Conservation (phyloP, 345 rosid genomes). For the Lumnitzera littorea region DNA sequence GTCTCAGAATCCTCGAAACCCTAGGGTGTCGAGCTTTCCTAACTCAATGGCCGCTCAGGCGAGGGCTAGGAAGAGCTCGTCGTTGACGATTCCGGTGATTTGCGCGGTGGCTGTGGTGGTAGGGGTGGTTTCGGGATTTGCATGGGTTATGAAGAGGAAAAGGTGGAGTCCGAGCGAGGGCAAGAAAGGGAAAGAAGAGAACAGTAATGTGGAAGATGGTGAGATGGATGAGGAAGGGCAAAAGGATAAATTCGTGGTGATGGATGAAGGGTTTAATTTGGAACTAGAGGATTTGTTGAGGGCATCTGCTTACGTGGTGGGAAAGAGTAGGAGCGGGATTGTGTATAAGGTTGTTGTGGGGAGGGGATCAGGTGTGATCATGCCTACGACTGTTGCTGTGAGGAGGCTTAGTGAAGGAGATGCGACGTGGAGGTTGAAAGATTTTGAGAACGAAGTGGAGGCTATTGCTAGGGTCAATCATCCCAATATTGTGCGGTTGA, state of each 20-base stretch:
- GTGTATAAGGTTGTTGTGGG: conserved; percentile 76
- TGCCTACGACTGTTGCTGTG: conserved; percentile 61
- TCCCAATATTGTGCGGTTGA: conserved; percentile 67
- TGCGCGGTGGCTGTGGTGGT: conserved; percentile 55
- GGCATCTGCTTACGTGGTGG: conserved; percentile 91
- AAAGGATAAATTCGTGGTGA: conserved; percentile 52
- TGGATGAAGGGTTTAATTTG: conserved; percentile 74
- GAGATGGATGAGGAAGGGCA: conserved; percentile 38
- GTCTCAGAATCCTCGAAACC: conserved; percentile 45
- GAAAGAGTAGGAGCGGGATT: conserved; percentile 82
- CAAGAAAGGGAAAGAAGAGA: conserved; percentile 28
- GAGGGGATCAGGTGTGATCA: conserved; percentile 41
- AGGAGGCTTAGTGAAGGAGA: conserved; percentile 81
- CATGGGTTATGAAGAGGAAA: conserved; percentile 58
- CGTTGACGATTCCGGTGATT: conserved; percentile 46
- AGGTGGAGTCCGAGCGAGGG: conserved; percentile 13
- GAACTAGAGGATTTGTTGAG: conserved; percentile 86
- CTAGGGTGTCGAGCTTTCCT: conserved; percentile 18
- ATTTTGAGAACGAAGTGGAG: conserved; percentile 81
- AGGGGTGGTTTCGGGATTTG: conserved; percentile 48
- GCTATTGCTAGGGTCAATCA: conserved; percentile 65
- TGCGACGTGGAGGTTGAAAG: conserved; percentile 58
- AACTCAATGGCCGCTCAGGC: conserved; percentile 9
- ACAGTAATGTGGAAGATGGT: neutral
- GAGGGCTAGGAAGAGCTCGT: conserved; percentile 21